phyloP scores from a whole-genome alignment of 2,329 filamentous ascomycete species.

The Fusarium hostae region DNA sequence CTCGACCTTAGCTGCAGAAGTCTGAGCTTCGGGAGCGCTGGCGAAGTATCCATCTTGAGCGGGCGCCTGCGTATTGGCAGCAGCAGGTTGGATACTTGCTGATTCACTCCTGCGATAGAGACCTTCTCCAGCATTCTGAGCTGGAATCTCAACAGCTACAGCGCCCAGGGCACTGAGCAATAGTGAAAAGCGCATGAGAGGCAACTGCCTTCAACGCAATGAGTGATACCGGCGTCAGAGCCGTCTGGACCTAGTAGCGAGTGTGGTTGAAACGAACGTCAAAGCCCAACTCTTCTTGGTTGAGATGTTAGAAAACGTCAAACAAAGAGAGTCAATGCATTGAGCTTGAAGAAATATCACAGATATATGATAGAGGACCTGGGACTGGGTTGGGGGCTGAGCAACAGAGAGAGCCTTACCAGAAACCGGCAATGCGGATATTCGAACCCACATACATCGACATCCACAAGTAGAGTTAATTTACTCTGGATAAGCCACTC shows the following conservation, averaged over 20 bases:
- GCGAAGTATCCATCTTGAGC: slow-evolving; percentile 18
- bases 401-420: slow-evolving; percentile 36
- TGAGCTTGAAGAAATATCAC: slow-evolving; percentile 25
- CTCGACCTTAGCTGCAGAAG: not conserved
- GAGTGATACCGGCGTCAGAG: slow-evolving; percentile 21
- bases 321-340: not conserved
- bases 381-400: slow-evolving; percentile 38
- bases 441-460: slow-evolving; percentile 25
- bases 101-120: slow-evolving; percentile 24
- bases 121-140: slow-evolving; percentile 3
- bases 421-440: slow-evolving; percentile 17
- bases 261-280: slow-evolving; percentile 31
- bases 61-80: not conserved
- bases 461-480: slow-evolving; percentile 27
- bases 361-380: slow-evolving; percentile 35
- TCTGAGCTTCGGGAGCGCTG: not conserved
- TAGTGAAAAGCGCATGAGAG: slow-evolving; percentile 40
- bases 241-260: slow-evolving; percentile 26
- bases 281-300: slow-evolving; percentile 5
- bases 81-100: slow-evolving; percentile 1
- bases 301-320: slow-evolving; percentile 15
- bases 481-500: slow-evolving; percentile 33
- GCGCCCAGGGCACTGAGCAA: slow-evolving; percentile 35
- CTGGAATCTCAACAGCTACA: slow-evolving; percentile 29
- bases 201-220: slow-evolving; percentile 3